Base-by-base conservation (phyloP, 176 grass and related monocot species). In the Zoysia pacifica region DNA sequence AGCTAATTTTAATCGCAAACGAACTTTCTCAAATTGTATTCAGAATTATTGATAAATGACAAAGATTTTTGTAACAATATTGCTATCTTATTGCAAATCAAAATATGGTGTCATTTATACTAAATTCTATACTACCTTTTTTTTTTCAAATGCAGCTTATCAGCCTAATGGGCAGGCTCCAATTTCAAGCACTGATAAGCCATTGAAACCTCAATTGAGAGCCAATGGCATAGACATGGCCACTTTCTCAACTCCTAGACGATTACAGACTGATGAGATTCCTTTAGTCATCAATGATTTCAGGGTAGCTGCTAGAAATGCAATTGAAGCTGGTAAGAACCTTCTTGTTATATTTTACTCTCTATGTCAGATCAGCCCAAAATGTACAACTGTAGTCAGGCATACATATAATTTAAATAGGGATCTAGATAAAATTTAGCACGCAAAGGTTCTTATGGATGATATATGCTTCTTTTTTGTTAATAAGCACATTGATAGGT, bases 91-190 rank as follows among this genome's bases (percentile, higher is more conserved):
- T 79, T 38, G 7, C 18, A 6, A 41, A 50, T 6, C 37, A 52
- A 85, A 59, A 60, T 61, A 48, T n/a, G 36, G 37, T 18, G 12
- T 16, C 66, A 62, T 28, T 37, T 36, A 19, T 87, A 40, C 9
- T 67, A 38, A 53, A 41, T 37, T 18, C 4, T 78, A 18, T 67
- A 73, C 12, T 60, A 7, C 2, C 10, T 2, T 28, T 16, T 48
- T 48, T 64, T 62, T 11, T 38, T 41, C 7, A 15, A 18, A 3
- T 87, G 65, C 53, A 94, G 91, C 11, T 77, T 84, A 86, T 47
- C 88, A 94, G 74, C 91, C 82, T 81, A 75, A 94, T 69, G 69
- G 86, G 49, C 86, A 84, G 66, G 82, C 91, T 48, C 91, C 91
- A 37, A 76, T 91, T 65, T 93, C 91, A 43, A 80, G 88, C 47